Evolutionary conservation across 2,329 filamentous ascomycete species (phyloP), one percentile per base, ranked within the genome.

Genomic region (Penicillium sp.): DNA sequence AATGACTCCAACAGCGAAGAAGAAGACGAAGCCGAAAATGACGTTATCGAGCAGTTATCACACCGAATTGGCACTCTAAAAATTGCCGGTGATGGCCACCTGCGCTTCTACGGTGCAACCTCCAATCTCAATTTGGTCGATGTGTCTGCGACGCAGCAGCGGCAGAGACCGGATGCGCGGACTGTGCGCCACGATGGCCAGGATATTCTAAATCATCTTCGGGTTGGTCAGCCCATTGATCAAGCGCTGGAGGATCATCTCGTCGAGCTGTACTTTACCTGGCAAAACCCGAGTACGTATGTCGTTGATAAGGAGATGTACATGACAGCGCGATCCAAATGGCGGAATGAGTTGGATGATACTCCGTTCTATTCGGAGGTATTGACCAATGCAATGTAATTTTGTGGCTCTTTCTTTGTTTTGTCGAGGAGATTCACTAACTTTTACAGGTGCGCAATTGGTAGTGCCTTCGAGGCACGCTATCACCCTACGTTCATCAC

Each of bases 211-310:
- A 71, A 72, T 35, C 67, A 74, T 37, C 65, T 73, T 14, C 68
- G 72, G 1, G 62, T 76, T 11, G 68, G 68, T 14, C 71, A 74
- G 52, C 46, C 64, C 4, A 70, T 75, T 13, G 69, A 73, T 28
- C 64, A 65, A 16, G 65, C 62, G 3, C 54, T 76, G 5, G 74
- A 75, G 46, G 65, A 71, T 25, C 75, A 77, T 56, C 65, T 77
- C 1, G 63, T 74, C 5, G 65, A 71, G 29, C 64, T 77, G 0
- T 77, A 72, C 46, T 77, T 77, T 47, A 69, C 72, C 1, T 77
- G 75, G 75, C 73, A 77, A 54, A 75, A 77, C 39, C 67, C 74
- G 5, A 70, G 70, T 35, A 71, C 72, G 38, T 72, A 75, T 38
- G 67, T 75, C 1, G 72, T 77, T 2, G 73, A 77, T 45, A 69